Evolutionary conservation across 2,329 filamentous ascomycete species (phyloP).

Genomic region (Fusarium humuli): DNA sequence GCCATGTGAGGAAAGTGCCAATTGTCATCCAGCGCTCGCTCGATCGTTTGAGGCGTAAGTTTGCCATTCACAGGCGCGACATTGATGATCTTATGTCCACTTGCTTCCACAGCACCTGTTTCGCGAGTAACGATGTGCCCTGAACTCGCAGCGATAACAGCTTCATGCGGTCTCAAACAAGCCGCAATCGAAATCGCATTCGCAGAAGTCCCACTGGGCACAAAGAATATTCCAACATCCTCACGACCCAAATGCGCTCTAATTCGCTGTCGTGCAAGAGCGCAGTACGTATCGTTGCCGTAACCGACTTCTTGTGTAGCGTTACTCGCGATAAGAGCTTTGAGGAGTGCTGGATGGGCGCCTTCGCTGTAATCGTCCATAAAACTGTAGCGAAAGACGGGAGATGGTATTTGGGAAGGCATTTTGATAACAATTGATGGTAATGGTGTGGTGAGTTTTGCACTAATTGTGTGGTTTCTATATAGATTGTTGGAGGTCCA

Average conservation of each 20-base stretch:
- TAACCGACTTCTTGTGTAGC: constrained; percentile 60
- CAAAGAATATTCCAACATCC: constrained; percentile 62
- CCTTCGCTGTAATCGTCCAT: constrained; percentile 65
- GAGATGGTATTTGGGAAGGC: constrained; percentile 35
- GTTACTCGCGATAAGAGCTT: constrained; percentile 59
- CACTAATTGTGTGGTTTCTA: constrained; percentile 20
- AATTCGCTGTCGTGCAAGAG: constrained; percentile 57
- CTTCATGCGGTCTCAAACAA: constrained; percentile 62
- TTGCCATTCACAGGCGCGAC: constrained; percentile 60
- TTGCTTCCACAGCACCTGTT: constrained; percentile 63
- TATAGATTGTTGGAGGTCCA: constrained; percentile 32
- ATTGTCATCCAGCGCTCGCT: constrained; percentile 58
- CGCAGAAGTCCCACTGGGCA: constrained; percentile 63
- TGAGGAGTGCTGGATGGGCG: constrained; percentile 61
- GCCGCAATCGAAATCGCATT: constrained; percentile 65
- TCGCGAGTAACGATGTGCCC: constrained; percentile 63
- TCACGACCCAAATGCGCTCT: constrained; percentile 51
- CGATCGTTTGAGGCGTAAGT: constrained; percentile 57
- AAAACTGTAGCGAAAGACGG: constrained; percentile 56
- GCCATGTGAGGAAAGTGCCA: constrained; percentile 65
- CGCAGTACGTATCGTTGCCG: constrained; percentile 59
- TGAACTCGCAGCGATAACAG: constrained; percentile 61
- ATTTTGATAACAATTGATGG: constrained; percentile 13
- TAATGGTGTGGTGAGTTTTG: background rate
- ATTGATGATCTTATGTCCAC: constrained; percentile 64